Evolutionary conservation across 1,139 yeast genomes (phyloP).

Genomic region (Eremothecium sinecaudum): DNA sequence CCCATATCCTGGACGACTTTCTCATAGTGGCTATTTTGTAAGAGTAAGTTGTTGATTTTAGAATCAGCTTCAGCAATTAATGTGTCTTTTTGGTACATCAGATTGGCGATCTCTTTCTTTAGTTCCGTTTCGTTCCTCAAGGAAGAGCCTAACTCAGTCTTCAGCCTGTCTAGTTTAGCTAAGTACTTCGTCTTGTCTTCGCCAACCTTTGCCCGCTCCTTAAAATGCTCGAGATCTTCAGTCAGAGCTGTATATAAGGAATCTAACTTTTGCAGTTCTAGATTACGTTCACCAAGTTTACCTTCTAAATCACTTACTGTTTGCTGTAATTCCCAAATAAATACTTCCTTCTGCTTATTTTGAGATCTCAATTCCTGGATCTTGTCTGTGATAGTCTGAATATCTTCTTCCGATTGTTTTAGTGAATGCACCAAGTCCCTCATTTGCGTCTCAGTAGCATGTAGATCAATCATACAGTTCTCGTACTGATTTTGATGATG

Average conservation of each 20-base stretch:
- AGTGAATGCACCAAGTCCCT: slow-evolving; percentile 47
- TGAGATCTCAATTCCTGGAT: slow-evolving; percentile 49
- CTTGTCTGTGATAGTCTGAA: slow-evolving; percentile 47
- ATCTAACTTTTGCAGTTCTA: slow-evolving; percentile 45
- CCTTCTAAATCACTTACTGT: slow-evolving; percentile 48
- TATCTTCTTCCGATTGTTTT: slow-evolving; percentile 48
- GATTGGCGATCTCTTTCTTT: slow-evolving; percentile 53
- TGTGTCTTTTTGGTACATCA: slow-evolving; percentile 54
- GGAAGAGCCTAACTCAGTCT: slow-evolving; percentile 47
- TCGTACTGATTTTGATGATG: slow-evolving; percentile 67
- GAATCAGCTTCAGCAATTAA: slow-evolving; percentile 43
- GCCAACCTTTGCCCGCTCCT: slow-evolving; percentile 36
- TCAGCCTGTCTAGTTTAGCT: slow-evolving; percentile 50
- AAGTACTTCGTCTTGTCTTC: slow-evolving; percentile 41
- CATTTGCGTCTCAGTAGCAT: slow-evolving; percentile 64
- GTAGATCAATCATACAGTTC: slow-evolving; percentile 63
- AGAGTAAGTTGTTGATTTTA: slow-evolving; percentile 42
- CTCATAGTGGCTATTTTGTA: slow-evolving; percentile 45
- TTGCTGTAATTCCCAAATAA: slow-evolving; percentile 49
- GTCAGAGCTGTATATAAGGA: slow-evolving; percentile 37
- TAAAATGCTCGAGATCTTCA: slow-evolving; percentile 48
- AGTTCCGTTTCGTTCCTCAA: slow-evolving; percentile 56
- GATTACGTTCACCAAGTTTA: slow-evolving; percentile 47
- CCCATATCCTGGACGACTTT: slow-evolving; percentile 38
- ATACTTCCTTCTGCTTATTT: slow-evolving; percentile 47